Percentiles rank a stretch among this genome's conserved stretches.
Evolutionary conservation across 73 alveolate species (phyloP).

Genomic region (Chromera velia): DNA sequence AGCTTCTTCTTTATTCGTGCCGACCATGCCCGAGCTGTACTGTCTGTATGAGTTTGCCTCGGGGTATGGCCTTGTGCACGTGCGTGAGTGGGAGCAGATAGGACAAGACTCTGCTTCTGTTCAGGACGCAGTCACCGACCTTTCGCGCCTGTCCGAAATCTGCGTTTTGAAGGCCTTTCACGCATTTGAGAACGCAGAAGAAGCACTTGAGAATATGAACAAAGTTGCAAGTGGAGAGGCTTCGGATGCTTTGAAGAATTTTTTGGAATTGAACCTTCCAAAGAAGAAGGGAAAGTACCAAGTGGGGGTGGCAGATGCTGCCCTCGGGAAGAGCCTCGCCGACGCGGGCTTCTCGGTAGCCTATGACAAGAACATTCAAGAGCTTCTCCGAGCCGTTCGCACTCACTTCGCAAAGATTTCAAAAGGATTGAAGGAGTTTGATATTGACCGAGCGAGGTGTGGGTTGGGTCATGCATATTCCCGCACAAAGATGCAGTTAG

Average conservation of each 20-base stretch:
- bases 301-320: constrained; percentile 8
- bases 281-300: neutral
- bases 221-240: neutral
- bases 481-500: constrained; percentile 77
- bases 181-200: neutral
- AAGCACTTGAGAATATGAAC: neutral
- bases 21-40: no score
- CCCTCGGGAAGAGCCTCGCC: constrained; percentile 22
- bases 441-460: constrained; percentile 72
- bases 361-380: neutral
- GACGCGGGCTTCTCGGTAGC: neutral
- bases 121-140: neutral
- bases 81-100: neutral
- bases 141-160: neutral
- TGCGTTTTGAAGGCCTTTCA: neutral
- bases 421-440: constrained; percentile 63
- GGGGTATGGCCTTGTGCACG: neutral
- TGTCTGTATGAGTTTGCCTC: neutral
- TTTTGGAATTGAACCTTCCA: neutral
- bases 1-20: no score
- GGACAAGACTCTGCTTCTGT: neutral
- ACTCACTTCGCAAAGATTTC: neutral
- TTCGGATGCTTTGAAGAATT: neutral
- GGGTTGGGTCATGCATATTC: constrained; percentile 84
- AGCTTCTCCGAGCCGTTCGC: no score